These are phyloP conservation scores for Colletotrichum destructivum DNA, from an alignment of 2,329 filamentous ascomycete genomes.

Conservation along the genomic window DNA sequence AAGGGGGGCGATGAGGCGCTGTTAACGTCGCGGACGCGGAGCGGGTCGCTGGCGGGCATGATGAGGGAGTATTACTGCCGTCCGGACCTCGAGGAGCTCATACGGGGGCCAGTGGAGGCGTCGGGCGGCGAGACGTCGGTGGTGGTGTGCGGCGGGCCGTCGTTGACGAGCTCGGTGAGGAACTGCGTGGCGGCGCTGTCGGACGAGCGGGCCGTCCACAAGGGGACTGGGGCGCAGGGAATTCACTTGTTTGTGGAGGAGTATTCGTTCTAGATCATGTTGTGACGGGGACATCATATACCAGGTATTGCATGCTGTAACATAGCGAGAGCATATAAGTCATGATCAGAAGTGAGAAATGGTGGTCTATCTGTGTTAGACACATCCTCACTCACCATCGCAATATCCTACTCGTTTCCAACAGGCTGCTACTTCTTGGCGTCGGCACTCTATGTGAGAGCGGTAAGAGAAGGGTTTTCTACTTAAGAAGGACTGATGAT, in stretches of 20 bases:
- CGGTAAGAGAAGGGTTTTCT: no score
- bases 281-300: not conserved
- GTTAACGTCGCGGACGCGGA: constrained; percentile 41
- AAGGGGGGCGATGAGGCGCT: constrained; percentile 43
- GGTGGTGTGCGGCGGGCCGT: constrained; percentile 72
- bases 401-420: no score
- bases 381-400: no score
- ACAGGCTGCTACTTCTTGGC: no score
- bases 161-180: constrained; percentile 67
- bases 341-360: no score
- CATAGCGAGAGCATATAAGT: no score
- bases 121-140: constrained; percentile 74
- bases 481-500: not conserved
- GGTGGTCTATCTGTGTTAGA: no score
- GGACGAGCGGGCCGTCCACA: constrained; percentile 75
- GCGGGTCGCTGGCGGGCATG: constrained; percentile 46
- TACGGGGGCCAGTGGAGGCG: constrained; percentile 68
- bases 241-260: constrained; percentile 74
- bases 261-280: constrained; percentile 64
- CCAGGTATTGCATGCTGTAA: not conserved
- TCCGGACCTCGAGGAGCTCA: constrained; percentile 67
- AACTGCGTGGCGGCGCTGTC: constrained; percentile 70
- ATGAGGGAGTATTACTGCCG: constrained; percentile 62
- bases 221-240: constrained; percentile 75
- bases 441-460: no score